Conservation (phyloP, 371 early-diverging fungal species). For the Rhizomucor pusillus region DNA sequence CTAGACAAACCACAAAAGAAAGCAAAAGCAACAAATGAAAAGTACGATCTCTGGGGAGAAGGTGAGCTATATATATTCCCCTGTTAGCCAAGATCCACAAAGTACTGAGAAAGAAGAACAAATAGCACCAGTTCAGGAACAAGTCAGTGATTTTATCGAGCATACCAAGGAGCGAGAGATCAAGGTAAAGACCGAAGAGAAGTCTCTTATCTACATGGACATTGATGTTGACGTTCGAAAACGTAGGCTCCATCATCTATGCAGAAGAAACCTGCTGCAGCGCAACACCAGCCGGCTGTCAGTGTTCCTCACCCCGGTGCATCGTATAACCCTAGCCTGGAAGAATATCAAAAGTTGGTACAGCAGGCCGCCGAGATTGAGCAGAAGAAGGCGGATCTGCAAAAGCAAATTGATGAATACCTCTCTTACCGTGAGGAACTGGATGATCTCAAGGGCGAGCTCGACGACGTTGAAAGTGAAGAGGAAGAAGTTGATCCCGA, state of each 20-base stretch:
- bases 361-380: slow-evolving; percentile 52
- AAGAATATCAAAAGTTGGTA: slow-evolving; percentile 71
- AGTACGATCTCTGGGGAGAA: slow-evolving; percentile 59
- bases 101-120: neutral
- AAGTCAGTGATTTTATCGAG: slow-evolving; percentile 17
- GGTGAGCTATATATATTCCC: slow-evolving; percentile 1
- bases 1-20: slow-evolving; percentile 20
- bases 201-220: too few relatives aligned
- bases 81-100: neutral
- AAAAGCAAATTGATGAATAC: slow-evolving; percentile 11
- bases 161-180: slow-evolving; percentile 23
- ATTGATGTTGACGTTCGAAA: too few relatives aligned
- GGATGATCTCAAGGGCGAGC: slow-evolving; percentile 8
- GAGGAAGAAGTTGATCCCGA: slow-evolving; percentile 29
- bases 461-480: slow-evolving; percentile 13
- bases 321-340: slow-evolving; percentile 85
- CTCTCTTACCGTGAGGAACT: slow-evolving; percentile 13
- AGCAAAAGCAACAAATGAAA: slow-evolving; percentile 13
- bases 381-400: slow-evolving; percentile 19
- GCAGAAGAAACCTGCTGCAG: slow-evolving; percentile 43
- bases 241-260: slow-evolving; percentile 54
- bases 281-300: slow-evolving; percentile 63
- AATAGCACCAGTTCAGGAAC: neutral
- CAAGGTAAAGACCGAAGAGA: slow-evolving; percentile 16
- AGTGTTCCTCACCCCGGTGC: slow-evolving; percentile 79